Evolutionary conservation across 805 yeast genomes (phyloP).

Genomic region (Komagataella phaffii): DNA sequence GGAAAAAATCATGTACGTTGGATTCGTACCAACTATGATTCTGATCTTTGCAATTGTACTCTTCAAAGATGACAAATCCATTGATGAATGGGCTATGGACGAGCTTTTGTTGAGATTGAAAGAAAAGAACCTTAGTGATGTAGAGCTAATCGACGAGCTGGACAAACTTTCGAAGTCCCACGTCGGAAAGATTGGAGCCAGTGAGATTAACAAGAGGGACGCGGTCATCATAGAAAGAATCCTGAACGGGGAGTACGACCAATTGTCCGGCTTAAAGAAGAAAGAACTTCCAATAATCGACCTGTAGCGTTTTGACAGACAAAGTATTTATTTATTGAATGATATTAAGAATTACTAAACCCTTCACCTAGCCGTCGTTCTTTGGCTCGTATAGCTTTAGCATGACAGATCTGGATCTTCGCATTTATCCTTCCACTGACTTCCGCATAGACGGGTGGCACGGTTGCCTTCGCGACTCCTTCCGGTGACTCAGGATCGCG

Average conservation of each 20-base stretch:
- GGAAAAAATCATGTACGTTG: conserved; percentile 63
- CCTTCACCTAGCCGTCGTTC: neutral
- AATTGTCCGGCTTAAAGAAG: conserved; percentile 42
- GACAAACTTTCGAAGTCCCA: conserved; percentile 20
- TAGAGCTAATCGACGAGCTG: conserved; percentile 32
- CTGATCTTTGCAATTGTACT: conserved; percentile 37
- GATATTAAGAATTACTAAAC: neutral
- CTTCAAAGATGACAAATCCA: conserved; percentile 34
- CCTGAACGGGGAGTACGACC: conserved; percentile 75
- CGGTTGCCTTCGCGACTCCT: neutral
- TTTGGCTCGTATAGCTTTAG: neutral
- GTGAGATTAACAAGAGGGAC: conserved; percentile 46
- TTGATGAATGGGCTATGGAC: conserved; percentile 70
- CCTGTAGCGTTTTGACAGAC: neutral
- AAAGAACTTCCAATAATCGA: conserved; percentile 11
- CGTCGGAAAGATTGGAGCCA: conserved; percentile 15
- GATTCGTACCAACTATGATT: conserved; percentile 59
- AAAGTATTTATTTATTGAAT: neutral
- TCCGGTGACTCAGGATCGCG: neutral
- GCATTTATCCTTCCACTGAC: neutral
- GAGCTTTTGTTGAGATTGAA: conserved; percentile 68
- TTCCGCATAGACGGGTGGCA: neutral
- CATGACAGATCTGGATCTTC: neutral
- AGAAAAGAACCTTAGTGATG: conserved; percentile 47
- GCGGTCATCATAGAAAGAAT: conserved; percentile 71